Percentiles rank a stretch among this genome's conserved stretches.
phyloP scores from a whole-genome alignment of 2,329 filamentous ascomycete species.

The Emmonsia crescens region DNA sequence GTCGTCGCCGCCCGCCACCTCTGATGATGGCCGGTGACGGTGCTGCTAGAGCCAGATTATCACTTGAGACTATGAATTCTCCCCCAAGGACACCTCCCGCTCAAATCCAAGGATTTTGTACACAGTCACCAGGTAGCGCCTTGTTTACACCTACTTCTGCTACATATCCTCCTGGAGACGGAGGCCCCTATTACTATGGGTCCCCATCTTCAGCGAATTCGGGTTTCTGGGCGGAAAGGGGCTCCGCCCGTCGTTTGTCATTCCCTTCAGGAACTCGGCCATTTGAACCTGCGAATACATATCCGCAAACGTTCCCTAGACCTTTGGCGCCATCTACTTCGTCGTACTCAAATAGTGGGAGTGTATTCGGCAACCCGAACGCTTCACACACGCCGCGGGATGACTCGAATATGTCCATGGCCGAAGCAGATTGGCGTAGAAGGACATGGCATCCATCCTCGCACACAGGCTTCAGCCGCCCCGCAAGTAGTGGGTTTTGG shows the following conservation, averaged over 20 bases:
- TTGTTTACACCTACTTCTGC: conserved; percentile 76
- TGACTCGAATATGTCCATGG: conserved; percentile 23
- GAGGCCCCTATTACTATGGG: conserved; percentile 61
- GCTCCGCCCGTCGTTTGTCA: conserved; percentile 64
- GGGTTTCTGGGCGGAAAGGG: conserved; percentile 61
- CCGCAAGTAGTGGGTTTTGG: conserved; percentile 61
- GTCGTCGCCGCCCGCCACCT: conserved; percentile 64
- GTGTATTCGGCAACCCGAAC: conserved; percentile 57
- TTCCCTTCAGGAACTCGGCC: conserved; percentile 67
- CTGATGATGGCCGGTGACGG: conserved; percentile 71
- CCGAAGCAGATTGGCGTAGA: conserved; percentile 68
- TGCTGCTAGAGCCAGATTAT: conserved; percentile 48
- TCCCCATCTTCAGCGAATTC: conserved; percentile 64
- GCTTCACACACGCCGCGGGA: conserved; percentile 46
- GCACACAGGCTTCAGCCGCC: conserved; percentile 52
- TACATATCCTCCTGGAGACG: conserved; percentile 52
- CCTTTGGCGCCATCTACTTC: conserved; percentile 46
- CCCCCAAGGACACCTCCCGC: conserved; percentile 54
- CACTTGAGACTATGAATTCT: conserved; percentile 53
- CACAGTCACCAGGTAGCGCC: conserved; percentile 60
- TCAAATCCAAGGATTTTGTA: conserved; percentile 53
- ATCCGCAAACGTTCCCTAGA: conserved; percentile 47
- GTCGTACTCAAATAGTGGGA: conserved; percentile 47
- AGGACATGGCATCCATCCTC: conserved; percentile 78
- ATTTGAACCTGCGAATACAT: conserved; percentile 52